Conservation (phyloP, 495 filamentous ascomycete genomes). For the Aspergillus saccharolyticus region DNA sequence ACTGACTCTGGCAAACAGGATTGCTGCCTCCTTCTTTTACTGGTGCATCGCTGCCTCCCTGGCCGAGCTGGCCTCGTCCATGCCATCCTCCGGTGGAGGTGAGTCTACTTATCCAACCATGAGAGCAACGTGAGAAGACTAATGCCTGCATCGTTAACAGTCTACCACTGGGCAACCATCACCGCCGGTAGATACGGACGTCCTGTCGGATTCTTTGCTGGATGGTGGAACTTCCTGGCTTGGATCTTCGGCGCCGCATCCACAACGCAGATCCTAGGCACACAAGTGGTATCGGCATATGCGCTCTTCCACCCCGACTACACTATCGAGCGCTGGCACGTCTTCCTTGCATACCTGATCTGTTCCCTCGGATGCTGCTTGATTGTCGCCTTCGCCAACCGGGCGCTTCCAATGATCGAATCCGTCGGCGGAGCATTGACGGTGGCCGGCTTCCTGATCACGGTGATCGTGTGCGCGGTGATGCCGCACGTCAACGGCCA, state of each 20-base stretch:
- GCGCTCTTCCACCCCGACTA: constrained; percentile 62
- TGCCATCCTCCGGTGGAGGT: constrained; percentile 72
- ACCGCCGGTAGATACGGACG: constrained; percentile 68
- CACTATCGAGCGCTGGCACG: constrained; percentile 61
- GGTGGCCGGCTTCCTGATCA: constrained; percentile 62
- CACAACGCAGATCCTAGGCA: constrained; percentile 61
- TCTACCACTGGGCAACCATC: constrained; percentile 82
- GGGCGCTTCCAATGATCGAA: constrained; percentile 59
- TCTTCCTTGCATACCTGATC: constrained; percentile 65
- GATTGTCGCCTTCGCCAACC: constrained; percentile 66
- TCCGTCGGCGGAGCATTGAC: constrained; percentile 65
- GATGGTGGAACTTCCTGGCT: constrained; percentile 76
- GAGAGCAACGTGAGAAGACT: not conserved
- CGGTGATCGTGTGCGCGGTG: constrained; percentile 66
- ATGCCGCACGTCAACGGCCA: constrained; percentile 55
- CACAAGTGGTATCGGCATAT: constrained; percentile 67
- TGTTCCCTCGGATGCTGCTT: constrained; percentile 61
- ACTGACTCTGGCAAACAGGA: constrained; percentile 2
- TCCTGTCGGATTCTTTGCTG: constrained; percentile 68
- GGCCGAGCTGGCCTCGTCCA: constrained; percentile 60
- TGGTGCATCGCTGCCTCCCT: constrained; percentile 21
- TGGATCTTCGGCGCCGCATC: constrained; percentile 64
- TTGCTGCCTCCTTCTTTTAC: constrained; percentile 19
- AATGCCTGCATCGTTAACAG: constrained; percentile 8
- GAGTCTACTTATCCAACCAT: not conserved